Evolutionary conservation across 805 yeast species (phyloP).

Genomic region (Cyberlindnera mrakii): DNA sequence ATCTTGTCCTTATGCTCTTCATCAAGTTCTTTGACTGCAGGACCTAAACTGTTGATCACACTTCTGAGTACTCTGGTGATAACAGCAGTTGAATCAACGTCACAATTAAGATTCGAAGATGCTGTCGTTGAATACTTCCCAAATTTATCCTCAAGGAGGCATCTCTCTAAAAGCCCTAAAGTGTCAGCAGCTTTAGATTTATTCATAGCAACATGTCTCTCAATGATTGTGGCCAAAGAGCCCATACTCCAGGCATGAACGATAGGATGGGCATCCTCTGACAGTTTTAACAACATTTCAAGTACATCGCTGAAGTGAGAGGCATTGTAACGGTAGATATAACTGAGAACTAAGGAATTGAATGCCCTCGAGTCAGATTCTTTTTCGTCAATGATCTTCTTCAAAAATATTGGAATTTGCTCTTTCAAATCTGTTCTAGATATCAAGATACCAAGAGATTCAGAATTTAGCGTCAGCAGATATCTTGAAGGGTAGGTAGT

Average conservation of each 20-base stretch:
- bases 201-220: conserved; percentile 45
- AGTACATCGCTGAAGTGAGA: conserved; percentile 39
- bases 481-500: conserved; percentile 15
- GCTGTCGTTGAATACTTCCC: conserved; percentile 38
- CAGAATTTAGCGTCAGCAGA: conserved; percentile 44
- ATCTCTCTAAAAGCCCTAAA: conserved; percentile 32
- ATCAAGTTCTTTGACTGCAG: conserved; percentile 37
- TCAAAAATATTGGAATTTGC: conserved; percentile 49
- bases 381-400: conserved; percentile 56
- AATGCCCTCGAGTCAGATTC: conserved; percentile 64
- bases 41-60: conserved; percentile 51
- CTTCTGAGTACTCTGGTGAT: conserved; percentile 39
- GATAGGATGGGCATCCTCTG: conserved; percentile 77
- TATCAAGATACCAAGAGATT: conserved; percentile 49
- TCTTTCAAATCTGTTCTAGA: conserved; percentile 33
- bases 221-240: conserved; percentile 50
- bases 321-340: conserved; percentile 37
- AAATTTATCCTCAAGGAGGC: conserved; percentile 42
- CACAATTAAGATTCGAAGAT: conserved; percentile 44
- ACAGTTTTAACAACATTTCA: conserved; percentile 53
- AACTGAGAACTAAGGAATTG: conserved; percentile 42
- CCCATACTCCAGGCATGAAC: conserved; percentile 72
- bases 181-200: conserved; percentile 37
- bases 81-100: conserved; percentile 37
- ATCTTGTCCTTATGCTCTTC: conserved; percentile 25